These are phyloP conservation scores for Hibiscus trionum DNA, from an alignment of 345 rosid species.

Conservation along the genomic window DNA sequence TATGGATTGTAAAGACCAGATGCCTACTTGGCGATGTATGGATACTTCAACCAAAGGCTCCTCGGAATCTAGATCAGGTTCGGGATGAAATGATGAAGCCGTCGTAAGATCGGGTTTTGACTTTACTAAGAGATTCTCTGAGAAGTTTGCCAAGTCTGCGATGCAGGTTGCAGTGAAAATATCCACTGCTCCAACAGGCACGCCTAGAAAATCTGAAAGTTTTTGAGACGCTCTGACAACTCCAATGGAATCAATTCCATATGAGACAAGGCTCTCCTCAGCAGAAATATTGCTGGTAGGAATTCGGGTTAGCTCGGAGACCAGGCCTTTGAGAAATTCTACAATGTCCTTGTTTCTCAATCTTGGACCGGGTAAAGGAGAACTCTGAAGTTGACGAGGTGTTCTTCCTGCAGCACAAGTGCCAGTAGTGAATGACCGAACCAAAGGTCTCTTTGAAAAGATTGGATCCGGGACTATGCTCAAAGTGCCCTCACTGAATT, in stretches of 20 bases:
- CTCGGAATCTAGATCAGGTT: slow-evolving; percentile 23
- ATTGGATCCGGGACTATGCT: slow-evolving; percentile 33
- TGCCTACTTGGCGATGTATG: slow-evolving; percentile 23
- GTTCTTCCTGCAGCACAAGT: slow-evolving; percentile 41
- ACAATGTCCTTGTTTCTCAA: slow-evolving; percentile 35
- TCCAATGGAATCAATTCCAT: slow-evolving; percentile 66
- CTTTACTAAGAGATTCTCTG: slow-evolving; percentile 39
- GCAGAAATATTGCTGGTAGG: slow-evolving; percentile 31
- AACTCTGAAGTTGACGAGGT: slow-evolving; percentile 28
- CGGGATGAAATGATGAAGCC: slow-evolving; percentile 20
- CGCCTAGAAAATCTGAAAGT: slow-evolving; percentile 54
- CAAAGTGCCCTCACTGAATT: slow-evolving; percentile 48
- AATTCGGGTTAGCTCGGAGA: slow-evolving; percentile 48
- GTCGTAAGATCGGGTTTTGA: slow-evolving; percentile 33
- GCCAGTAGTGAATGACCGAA: slow-evolving; percentile 43
- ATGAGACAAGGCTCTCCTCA: slow-evolving; percentile 45
- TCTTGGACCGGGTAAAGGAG: slow-evolving; percentile 22
- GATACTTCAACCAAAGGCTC: slow-evolving; percentile 33
- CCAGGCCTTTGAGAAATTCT: slow-evolving; percentile 37
- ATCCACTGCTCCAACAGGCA: slow-evolving; percentile 62
- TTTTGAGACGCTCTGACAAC: slow-evolving; percentile 71
- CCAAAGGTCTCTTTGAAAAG: slow-evolving; percentile 22
- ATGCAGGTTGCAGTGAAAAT: slow-evolving; percentile 64
- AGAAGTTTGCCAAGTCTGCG: slow-evolving; percentile 53
- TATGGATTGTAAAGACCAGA: slow-evolving; percentile 41